Base-by-base conservation (phyloP, 129 eudicot species). In the Flaveria bidentis region DNA sequence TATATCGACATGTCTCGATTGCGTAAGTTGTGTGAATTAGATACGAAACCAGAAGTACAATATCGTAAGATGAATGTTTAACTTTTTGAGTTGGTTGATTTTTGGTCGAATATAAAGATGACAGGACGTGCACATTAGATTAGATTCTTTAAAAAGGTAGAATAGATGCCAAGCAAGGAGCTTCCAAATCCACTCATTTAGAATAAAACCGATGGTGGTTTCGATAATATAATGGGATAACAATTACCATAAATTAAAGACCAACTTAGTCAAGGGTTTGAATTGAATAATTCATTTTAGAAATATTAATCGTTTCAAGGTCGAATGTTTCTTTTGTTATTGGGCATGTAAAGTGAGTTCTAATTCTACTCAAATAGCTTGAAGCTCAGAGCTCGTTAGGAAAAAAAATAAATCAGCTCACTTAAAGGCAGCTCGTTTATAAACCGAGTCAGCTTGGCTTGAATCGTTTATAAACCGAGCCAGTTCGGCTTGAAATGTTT, bases 181-280 rank as follows among this genome's bases (percentile, higher is more conserved):
- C 58, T 73, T 55, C 30, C 22, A 80, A 66, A 80, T 65, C 79
- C 83, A 73, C 78, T 73, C 83, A 17, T 51, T 80, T 67, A 46
- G 83, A 80, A 80, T 80, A 73, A 73, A 65, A 73, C 49, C 72
- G 44, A 41, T 80, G 83, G 83, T 72, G 50, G 79, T 73, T 73
- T 65, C 74, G 73, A 63, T 72, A 72, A 62, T 79, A 72, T 20
- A 20, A 20, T 63, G 77, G 72, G 16, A 72, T 46, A 44, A 50
- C 69, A 26, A 49, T 49, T 17, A 49, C 53, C 53, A 49, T 49
- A 49, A 49, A 20, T 20, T 20, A 20, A 49, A 4, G 16, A 49
- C n/a, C 53, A 49, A 49, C 5, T 49, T 49, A 14, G 53, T 49
- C 6, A 49, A 49, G 53, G 53, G 5, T 45, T 49, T 13, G 14